Base-by-base conservation (phyloP, 2,329 filamentous ascomycete species). In the Hypoxylon sp. region DNA sequence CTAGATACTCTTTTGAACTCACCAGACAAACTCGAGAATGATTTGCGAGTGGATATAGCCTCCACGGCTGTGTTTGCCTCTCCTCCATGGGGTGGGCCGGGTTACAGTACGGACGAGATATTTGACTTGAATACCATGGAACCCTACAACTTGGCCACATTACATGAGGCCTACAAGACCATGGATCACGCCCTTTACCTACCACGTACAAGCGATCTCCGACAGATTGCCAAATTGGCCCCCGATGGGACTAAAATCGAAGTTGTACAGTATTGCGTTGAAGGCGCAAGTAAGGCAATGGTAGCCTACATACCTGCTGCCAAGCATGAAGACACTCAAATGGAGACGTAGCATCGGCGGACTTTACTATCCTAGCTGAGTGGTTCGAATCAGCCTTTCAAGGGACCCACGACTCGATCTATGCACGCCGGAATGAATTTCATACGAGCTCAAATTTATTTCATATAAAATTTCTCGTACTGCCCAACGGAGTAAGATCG, bases 241-340 rank as follows among this genome's bases (percentile, higher is more conserved):
- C 81, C 82, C 3, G 63, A 74, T n/a, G 70, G 57, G 3, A 63
- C 77, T 23, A 91, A 91, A 79, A 83, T 93, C 16, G 88, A 91
- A 46, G 89, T 95, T 25, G 88, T 92, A 51, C 96, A 99, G 81
- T 98, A 98, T 77, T 97, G 94, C 75, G 92, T 97, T 81, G 85
- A 91, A 72, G 93, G 94, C 11, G 92, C 92, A 5, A 97, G 94
- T 78, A 97, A 97, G 80, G 91, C 90, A 57, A 79, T 90, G 77
- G 87, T 89, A n/a, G 87, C 85, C 29, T 90, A 88, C 71, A 80
- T 90, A 21, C 86, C 86, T 6, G 75, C 74, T 4, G 52, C 63
- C 19, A 34, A 34, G 29, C 52, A 68, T 34, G 52, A 61, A 45
- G 45, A 68, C 12, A 52, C 51, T 27, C 30, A 39, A n/a, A 52